Percentiles rank a stretch among this genome's conserved stretches.
Evolutionary conservation across 805 yeast genomes (phyloP).

Genomic region (Candida sphagnicola): DNA sequence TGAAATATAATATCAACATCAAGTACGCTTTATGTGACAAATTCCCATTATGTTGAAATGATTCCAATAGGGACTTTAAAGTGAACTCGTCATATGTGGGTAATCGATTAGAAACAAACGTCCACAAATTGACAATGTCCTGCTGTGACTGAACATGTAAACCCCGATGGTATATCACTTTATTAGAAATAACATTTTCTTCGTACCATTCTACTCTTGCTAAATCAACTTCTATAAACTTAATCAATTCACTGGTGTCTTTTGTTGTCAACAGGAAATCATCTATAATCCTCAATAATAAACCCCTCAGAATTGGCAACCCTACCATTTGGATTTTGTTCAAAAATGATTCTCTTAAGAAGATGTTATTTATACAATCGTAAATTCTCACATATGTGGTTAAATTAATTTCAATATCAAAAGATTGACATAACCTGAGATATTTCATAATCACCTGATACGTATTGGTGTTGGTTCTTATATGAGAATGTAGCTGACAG

Average conservation of each 20-base stretch:
- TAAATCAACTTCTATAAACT: constrained; percentile 33
- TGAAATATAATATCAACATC: background rate
- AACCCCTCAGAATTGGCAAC: constrained; percentile 30
- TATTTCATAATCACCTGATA: constrained; percentile 28
- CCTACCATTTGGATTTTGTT: constrained; percentile 26
- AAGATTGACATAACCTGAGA: constrained; percentile 21
- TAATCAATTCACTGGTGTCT: constrained; percentile 20
- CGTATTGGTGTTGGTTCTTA: constrained; percentile 29
- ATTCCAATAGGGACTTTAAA: constrained; percentile 4
- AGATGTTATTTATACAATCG: constrained; percentile 34
- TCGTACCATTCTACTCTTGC: constrained; percentile 23
- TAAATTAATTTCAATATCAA: constrained; percentile 25
- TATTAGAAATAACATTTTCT: constrained; percentile 25
- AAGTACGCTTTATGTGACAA: constrained; percentile 2
- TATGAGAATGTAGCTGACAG: constrained; percentile 26
- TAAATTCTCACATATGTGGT: constrained; percentile 35
- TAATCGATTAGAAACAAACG: background rate
- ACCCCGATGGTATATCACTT: constrained; percentile 19
- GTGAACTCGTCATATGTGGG: constrained; percentile 4
- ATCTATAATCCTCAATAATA: constrained; percentile 26
- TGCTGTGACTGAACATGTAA: constrained; percentile 1
- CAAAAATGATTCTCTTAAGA: constrained; percentile 33
- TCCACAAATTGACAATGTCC: constrained; percentile 1
- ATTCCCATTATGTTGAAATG: constrained; percentile 1
- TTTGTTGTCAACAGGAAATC: constrained; percentile 31